Evolutionary conservation across 2,329 filamentous ascomycete species (phyloP), one percentile per base, ranked within the genome.

Genomic region (Paecilomyces sp.): DNA sequence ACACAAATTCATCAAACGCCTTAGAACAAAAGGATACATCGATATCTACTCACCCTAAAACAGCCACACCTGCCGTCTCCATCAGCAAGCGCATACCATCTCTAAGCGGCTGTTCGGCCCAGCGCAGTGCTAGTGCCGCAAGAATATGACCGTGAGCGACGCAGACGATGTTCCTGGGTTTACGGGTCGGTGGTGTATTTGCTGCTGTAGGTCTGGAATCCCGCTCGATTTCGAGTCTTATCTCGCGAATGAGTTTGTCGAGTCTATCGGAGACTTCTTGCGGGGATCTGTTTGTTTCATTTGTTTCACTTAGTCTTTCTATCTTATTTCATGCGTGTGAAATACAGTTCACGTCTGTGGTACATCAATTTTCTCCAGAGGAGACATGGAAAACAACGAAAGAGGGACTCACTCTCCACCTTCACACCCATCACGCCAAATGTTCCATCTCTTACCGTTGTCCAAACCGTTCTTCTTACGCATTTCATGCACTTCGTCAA

Each of bases 401-500:
- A 18, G 36, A n/a, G 7, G 9, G n/a, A 58, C 61, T 51, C 34
- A 63, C 63, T 65, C 63, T 59, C 63, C 63, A 3, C 57, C 56
- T 15, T 61, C 60, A 61, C 63, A 64, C n/a, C 63, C 62, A 57
- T 63, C 62, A 22, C 3, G 57, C 63, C 63, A 65, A 51, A 65
- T 64, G 60, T 57, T 62, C 63, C 63, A 65, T 15, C 34, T 51
- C 18, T 12, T 8, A 30, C 47, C 57, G 15, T 57, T 24, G 11
- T 56, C 31, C 33, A 57, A 11, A n/a, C 52, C 60, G n/a, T 54
- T 34, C 33, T 57, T n/a, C 15, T 58, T 52, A 22, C 61, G 47
- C 15, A 58, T 25, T 55, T 79, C 77, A 54, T 83, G 79, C 68
- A 92, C 92, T 62, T 89, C 79, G 2, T 79, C 74, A 57, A 81